A percentile compares a stretch with the other conserved stretches of the same genome.
Evolutionary conservation across 2,329 filamentous ascomycete species (phyloP).

Genomic region (Hypoxylon rubiginosum): DNA sequence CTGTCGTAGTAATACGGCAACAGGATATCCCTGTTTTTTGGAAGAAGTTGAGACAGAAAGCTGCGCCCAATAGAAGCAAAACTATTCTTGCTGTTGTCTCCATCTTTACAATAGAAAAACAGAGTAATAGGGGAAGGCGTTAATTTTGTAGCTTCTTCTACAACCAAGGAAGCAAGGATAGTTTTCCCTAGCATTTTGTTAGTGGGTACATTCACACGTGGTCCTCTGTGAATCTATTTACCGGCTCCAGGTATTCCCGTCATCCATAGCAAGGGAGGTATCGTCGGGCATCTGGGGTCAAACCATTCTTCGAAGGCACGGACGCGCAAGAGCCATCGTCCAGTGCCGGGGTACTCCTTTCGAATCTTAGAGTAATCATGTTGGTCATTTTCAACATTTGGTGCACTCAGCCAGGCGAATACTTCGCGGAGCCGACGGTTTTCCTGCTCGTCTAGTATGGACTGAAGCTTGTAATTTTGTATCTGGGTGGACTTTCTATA

Average conservation of each 20-base stretch:
- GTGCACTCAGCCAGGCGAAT: slow-evolving; percentile 26
- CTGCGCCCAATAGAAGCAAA: slow-evolving; percentile 45
- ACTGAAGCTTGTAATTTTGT: slow-evolving; percentile 6
- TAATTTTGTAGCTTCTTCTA: slow-evolving; percentile 46
- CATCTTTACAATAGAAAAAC: slow-evolving; percentile 53
- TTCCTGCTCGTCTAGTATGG: slow-evolving; percentile 6
- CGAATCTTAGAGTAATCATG: slow-evolving; percentile 16
- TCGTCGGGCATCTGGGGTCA: slow-evolving; percentile 30
- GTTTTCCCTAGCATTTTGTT: slow-evolving; percentile 50
- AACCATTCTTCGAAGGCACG: slow-evolving; percentile 40
- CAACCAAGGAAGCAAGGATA: slow-evolving; percentile 51
- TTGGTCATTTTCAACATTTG: slow-evolving; percentile 23
- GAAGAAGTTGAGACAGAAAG: slow-evolving; percentile 30
- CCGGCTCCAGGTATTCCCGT: slow-evolving; percentile 49
- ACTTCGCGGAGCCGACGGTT: slow-evolving; percentile 19
- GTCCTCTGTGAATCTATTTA: slow-evolving; percentile 19
- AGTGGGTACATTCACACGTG: background rate
- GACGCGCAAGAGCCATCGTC: slow-evolving; percentile 43
- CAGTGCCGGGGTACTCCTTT: slow-evolving; percentile 34
- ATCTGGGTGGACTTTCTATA: slow-evolving; percentile 18
- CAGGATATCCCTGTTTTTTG: slow-evolving; percentile 19
- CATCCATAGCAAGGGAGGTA: slow-evolving; percentile 44
- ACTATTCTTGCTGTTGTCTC: slow-evolving; percentile 42
- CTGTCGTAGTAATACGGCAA: slow-evolving; percentile 32
- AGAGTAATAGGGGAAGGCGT: slow-evolving; percentile 30